Evolutionary conservation across 805 yeast species (phyloP), one percentile per base, ranked within the genome.

Genomic region (Lipomyces orientalis): DNA sequence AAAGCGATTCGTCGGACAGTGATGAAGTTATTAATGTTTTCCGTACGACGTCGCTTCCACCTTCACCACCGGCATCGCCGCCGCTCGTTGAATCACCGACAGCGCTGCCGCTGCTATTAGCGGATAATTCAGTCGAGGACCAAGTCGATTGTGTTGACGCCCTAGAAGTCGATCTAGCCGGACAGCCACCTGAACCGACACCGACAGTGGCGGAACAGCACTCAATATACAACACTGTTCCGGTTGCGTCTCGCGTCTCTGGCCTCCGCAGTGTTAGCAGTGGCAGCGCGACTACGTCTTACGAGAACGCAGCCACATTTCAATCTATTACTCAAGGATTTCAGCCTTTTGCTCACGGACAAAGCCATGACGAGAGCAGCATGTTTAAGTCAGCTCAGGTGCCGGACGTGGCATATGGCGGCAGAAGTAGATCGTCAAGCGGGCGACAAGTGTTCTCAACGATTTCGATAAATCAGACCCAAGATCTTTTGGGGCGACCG

Each of bases 381-480:
- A n/a, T 43, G 19, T 9, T 7, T 14, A 43, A 7, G 49, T 43
- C 49, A 43, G 22, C 49, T 35, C 16, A 37, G 16, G 43, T 37
- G 14, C 43, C 43, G 16, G 49, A 43, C 49, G 10, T n/a, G 49
- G 9, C n/a, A 16, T 19, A 8, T 2, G 49, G 16, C 2, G 49
- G 49, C 1, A 12, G 49, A 43, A 43, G 10, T 1, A 43, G 49
- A n/a, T 22, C 55, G 22, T 52, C 58, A n/a, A 33, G 43, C 58
- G 58, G 58, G 12, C 58, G 58, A 12, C 58, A 19, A 12, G 58
- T 54, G 3, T 54, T 54, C 14, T 54, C 58, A 34, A 25, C 58
- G 12, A n/a, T 54, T 8, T 54, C 58, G 2, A 34, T n/a, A 25
- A 54, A 54, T 31, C 8, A n/a, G 19, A 33, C 4, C 16, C 22